These are phyloP conservation scores for Tardiomyces digboiensis DNA, from an alignment of 1,139 yeast genomes.

Conservation along the genomic window DNA sequence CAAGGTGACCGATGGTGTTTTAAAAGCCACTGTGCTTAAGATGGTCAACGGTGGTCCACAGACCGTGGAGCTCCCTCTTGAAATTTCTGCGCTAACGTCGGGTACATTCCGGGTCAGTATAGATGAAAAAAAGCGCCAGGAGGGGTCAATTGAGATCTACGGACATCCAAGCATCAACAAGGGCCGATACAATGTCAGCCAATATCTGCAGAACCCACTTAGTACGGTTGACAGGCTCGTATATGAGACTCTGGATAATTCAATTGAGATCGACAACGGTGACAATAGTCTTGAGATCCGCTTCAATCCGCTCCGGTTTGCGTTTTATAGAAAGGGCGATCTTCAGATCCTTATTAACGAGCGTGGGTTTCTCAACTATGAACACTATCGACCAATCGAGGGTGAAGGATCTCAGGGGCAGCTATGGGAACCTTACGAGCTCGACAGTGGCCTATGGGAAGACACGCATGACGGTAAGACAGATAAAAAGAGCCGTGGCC, in stretches of 20 bases:
- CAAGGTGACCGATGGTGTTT: conserved; percentile 19
- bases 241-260: conserved; percentile 12
- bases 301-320: conserved; percentile 44
- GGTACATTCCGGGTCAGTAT: conserved; percentile 49
- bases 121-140: conserved; percentile 46
- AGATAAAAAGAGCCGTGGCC: conserved; percentile 71
- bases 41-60: conserved; percentile 20
- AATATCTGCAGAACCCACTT: conserved; percentile 7
- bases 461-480: conserved; percentile 37
- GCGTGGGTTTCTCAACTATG: conserved; percentile 60
- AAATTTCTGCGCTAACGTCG: conserved; percentile 44
- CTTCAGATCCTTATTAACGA: conserved; percentile 56
- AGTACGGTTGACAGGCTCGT: conserved; percentile 3
- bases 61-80: conserved; percentile 40
- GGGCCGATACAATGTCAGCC: conserved; percentile 11
- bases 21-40: conserved; percentile 43
- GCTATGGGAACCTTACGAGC: conserved; percentile 15
- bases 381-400: conserved; percentile 53
- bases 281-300: conserved; percentile 32
- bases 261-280: conserved; percentile 34
- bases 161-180: conserved; percentile 39
- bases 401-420: conserved; percentile 19
- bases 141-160: conserved; percentile 24
- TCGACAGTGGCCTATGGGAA: conserved; percentile 25
- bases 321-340: conserved; percentile 35